Conservation (phyloP, 495 filamentous ascomycete species). For the Xylaria castorea region DNA sequence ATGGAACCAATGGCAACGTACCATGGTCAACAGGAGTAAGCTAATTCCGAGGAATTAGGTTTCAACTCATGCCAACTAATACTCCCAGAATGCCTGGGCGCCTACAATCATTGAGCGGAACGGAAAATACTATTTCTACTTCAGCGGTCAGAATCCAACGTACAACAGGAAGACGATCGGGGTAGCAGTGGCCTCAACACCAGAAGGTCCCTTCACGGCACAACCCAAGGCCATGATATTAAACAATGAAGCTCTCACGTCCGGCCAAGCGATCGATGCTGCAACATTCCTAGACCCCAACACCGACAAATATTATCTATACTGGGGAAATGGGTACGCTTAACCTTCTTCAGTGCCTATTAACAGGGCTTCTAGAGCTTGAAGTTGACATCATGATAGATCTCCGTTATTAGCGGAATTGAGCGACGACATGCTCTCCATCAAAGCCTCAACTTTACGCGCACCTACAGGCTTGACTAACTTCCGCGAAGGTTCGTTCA, state of each 20-base stretch:
- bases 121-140: constrained; percentile 32
- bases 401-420: constrained; percentile 28
- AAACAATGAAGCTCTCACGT: constrained; percentile 27
- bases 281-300: constrained; percentile 25
- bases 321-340: constrained; percentile 31
- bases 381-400: neutral
- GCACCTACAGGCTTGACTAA: constrained; percentile 20
- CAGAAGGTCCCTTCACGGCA: constrained; percentile 25
- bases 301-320: constrained; percentile 28
- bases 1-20: constrained; percentile 27
- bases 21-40: constrained; percentile 31
- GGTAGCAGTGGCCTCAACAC: constrained; percentile 25
- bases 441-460: constrained; percentile 20
- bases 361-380: neutral
- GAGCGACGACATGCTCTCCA: constrained; percentile 30
- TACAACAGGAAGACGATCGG: constrained; percentile 31
- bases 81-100: constrained; percentile 26
- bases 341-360: neutral
- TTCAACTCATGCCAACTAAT: neutral
- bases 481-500: constrained; percentile 30
- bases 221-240: constrained; percentile 26
- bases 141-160: constrained; percentile 29
- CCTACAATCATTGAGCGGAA: constrained; percentile 30
- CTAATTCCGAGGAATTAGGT: neutral
- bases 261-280: constrained; percentile 28